Evolutionary conservation across 495 filamentous ascomycete species (phyloP).

Genomic region (Penicillium psychrofluorescens): DNA sequence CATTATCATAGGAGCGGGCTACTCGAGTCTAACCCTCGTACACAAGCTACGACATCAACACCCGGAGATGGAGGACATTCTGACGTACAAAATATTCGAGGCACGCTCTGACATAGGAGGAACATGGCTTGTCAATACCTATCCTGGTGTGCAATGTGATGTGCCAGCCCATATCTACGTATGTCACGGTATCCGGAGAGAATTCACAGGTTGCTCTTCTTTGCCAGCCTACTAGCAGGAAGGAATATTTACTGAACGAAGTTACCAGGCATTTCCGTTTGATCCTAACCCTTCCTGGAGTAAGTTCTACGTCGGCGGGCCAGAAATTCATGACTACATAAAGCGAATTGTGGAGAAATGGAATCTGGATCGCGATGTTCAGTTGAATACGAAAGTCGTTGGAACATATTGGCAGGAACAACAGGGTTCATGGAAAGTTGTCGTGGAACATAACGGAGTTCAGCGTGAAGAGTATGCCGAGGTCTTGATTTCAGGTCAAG

Average conservation of each 20-base stretch:
- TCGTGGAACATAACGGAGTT: slow-evolving; percentile 12
- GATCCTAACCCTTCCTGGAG: slow-evolving; percentile 54
- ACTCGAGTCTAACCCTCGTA: slow-evolving; percentile 40
- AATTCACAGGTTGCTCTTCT: too few relatives aligned
- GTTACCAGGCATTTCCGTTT: slow-evolving; percentile 35
- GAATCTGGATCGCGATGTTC: slow-evolving; percentile 41
- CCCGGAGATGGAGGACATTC: slow-evolving; percentile 32
- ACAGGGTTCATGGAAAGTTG: slow-evolving; percentile 22
- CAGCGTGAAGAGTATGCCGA: slow-evolving; percentile 35
- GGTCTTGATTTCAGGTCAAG: slow-evolving; percentile 30
- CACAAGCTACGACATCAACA: slow-evolving; percentile 25
- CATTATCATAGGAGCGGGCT: slow-evolving; percentile 46
- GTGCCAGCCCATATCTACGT: slow-evolving; percentile 47
- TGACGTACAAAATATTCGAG: slow-evolving; percentile 43
- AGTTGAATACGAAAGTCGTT: slow-evolving; percentile 36
- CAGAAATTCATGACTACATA: slow-evolving; percentile 54
- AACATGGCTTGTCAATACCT: slow-evolving; percentile 45
- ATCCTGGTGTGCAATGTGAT: slow-evolving; percentile 49
- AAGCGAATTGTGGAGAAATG: slow-evolving; percentile 43
- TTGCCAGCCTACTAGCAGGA: too few relatives aligned
- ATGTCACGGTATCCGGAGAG: too few relatives aligned
- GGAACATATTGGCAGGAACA: slow-evolving; percentile 41
- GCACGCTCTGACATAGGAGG: slow-evolving; percentile 39
- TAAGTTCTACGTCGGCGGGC: slow-evolving; percentile 46
- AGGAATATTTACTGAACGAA: too few relatives aligned